Base-by-base conservation (phyloP, 768 basidiomycete species). In the Boletus reticuloceps region DNA sequence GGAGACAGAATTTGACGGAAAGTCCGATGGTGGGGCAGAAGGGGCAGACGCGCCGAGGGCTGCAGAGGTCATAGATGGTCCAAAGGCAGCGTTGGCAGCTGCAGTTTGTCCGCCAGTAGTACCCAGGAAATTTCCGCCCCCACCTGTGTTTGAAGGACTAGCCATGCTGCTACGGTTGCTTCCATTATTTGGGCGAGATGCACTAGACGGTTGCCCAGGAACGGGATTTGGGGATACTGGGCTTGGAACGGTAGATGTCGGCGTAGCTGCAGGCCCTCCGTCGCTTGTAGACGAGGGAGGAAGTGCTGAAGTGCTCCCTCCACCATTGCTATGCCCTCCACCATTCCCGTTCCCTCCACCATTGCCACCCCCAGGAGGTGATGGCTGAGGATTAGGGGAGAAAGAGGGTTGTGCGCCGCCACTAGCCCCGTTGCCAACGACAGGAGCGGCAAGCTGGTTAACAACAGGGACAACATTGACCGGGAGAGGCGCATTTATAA, bases 391-490 rank as follows among this genome's bases (percentile, higher is more conserved):
- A 47, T 12, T 47, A 58, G 25, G 37, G 10, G 50, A 4, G 12
- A 45, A 4, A 25, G 64, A 34, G 17, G 61, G 41, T 48, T 53
- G 53, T 27, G 45, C 3, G n/a, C 16, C 27, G 9, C 43, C 31
- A 19, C 16, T 17, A 13, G 0, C 37, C 41, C 51, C 60, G 12
- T 64, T 68, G 25, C 63, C 68, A 27, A 78, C 38, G 32, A 80
- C 27, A 22, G 75, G 65, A 20, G 56, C 68, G 37, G 75, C 49
- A 17, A 82, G 31, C 3, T 73, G 69, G n/a, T 65, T 64, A 31
- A 77, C 60, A 29, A 81, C 46, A 3, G 80, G 77, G 37, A 80
- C 62, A 9, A 76, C 71, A 53, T 36, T 9, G 22, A 53, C 8
- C 27, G 49, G 8, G 25, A 76, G 56, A 32, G 75, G 69, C 4